Conservation (phyloP, 2,329 filamentous ascomycete species). For the Scedosporium boydii region DNA sequence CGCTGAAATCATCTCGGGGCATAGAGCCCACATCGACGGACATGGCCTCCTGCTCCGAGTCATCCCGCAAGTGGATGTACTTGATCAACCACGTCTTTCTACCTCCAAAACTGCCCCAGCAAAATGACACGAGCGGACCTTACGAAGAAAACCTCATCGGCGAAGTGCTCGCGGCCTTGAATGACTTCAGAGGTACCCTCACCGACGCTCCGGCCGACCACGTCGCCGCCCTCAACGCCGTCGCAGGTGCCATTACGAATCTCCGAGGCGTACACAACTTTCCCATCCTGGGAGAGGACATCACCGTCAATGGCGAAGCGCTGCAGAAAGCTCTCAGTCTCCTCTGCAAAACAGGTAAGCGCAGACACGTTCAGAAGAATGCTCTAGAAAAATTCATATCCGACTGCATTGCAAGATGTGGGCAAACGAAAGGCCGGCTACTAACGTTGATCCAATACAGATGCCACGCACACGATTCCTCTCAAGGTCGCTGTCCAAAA, state of each 20-base stretch:
- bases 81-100: constrained; percentile 21
- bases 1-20: not conserved
- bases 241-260: not conserved
- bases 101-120: constrained; percentile 18
- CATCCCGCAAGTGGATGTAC: not conserved
- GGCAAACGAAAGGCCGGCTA: not conserved
- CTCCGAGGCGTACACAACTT: not conserved
- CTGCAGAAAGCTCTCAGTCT: not conserved
- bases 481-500: constrained; percentile 24
- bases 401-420: not conserved
- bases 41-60: not conserved
- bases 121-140: constrained; percentile 7
- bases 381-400: not conserved
- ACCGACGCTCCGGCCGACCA: not conserved
- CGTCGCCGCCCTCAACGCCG: not conserved
- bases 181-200: not conserved
- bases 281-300: not conserved
- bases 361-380: not conserved
- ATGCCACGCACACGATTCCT: constrained; percentile 12
- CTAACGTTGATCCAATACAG: not conserved
- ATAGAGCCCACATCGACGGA: not conserved
- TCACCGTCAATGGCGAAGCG: not conserved
- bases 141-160: not conserved
- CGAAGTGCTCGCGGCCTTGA: not conserved
- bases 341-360: not conserved